These are phyloP conservation scores for Plectranthus barbatus DNA, from an alignment of 257 asterid genomes.

Conservation along the genomic window DNA sequence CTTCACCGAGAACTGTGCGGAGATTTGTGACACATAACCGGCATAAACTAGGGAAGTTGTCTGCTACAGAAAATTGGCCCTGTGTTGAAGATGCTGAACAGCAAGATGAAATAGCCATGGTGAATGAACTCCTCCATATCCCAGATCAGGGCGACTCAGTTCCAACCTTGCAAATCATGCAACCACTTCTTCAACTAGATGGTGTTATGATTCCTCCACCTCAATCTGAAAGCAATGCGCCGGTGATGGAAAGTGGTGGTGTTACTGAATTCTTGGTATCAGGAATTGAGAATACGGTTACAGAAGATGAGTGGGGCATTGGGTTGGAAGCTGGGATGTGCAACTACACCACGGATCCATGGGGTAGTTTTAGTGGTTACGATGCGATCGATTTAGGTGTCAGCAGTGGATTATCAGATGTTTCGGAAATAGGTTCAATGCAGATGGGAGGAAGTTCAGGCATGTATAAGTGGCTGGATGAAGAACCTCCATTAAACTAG, in stretches of 20 bases:
- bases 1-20: constrained; percentile 32
- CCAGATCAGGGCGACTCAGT: constrained; percentile 15
- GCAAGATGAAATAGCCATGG: constrained; percentile 12
- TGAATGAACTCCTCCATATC: constrained; percentile 11
- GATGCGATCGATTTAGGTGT: constrained; percentile 29
- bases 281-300: background rate
- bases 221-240: constrained; percentile 15
- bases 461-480: constrained; percentile 27
- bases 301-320: constrained; percentile 23
- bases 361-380: constrained; percentile 27
- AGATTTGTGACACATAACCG: constrained; percentile 39
- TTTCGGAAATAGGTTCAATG: constrained; percentile 40
- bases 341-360: background rate
- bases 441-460: constrained; percentile 34
- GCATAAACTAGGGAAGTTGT: background rate
- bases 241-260: constrained; percentile 18
- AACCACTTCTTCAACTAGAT: constrained; percentile 13
- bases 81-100: background rate
- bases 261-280: constrained; percentile 15
- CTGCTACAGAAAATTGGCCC: too few relatives aligned
- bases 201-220: constrained; percentile 5
- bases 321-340: constrained; percentile 20
- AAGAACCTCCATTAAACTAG: constrained; percentile 24
- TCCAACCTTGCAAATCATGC: background rate
- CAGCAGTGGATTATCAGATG: constrained; percentile 22